Percentiles rank a stretch among this genome's conserved stretches.
phyloP scores from a whole-genome alignment of 148 eudicot genomes.

The Dysphania ambrosioides region DNA sequence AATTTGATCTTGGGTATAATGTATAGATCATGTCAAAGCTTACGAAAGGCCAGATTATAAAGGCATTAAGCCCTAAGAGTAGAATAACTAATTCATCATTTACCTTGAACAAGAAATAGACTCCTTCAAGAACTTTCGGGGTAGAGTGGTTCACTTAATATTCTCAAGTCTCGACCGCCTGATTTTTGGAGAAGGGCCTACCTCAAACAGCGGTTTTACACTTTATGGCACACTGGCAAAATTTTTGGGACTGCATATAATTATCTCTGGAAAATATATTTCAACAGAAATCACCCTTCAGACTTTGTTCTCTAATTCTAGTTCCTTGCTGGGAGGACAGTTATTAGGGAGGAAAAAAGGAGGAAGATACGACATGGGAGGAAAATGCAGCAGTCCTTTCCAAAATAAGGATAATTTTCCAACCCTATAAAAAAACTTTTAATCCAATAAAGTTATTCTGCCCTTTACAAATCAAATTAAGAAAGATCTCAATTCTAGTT shows the following conservation, averaged over 20 bases:
- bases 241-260: too few relatives aligned
- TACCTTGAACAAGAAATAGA: not conserved
- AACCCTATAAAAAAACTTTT: not conserved
- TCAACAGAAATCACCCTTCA: too few relatives aligned
- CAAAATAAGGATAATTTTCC: not conserved
- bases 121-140: not conserved
- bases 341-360: too few relatives aligned
- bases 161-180: too few relatives aligned
- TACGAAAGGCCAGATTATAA: not conserved
- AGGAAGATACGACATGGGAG: too few relatives aligned
- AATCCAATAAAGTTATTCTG: not conserved
- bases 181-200: too few relatives aligned
- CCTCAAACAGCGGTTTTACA: too few relatives aligned
- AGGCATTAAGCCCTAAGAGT: not conserved
- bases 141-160: too few relatives aligned
- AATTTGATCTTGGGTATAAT: not conserved
- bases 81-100: not conserved
- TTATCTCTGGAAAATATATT: too few relatives aligned
- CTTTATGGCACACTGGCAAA: too few relatives aligned
- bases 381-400: not conserved
- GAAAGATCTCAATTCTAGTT: not conserved
- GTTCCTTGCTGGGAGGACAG: too few relatives aligned
- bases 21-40: not conserved
- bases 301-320: too few relatives aligned
- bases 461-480: not conserved